A percentile compares a stretch with the other conserved stretches of the same genome.
phyloP scores from a whole-genome alignment of 2,329 filamentous ascomycete species.

The Aspergillus terreus region DNA sequence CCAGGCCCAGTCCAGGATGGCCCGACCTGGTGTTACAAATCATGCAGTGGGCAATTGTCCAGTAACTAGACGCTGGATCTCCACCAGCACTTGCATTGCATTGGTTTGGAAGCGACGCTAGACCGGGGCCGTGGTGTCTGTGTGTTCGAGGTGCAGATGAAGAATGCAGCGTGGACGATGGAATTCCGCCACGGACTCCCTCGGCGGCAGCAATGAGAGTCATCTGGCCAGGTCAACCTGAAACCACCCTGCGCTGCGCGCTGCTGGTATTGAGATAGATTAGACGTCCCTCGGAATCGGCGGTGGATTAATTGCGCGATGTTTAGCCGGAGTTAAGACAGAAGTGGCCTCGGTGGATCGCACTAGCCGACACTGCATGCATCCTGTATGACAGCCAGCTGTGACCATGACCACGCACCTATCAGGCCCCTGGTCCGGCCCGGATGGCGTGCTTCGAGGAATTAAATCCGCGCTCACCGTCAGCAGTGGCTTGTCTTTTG shows the following conservation, averaged over 20 bases:
- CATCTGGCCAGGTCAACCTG: not conserved
- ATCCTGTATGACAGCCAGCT: not conserved
- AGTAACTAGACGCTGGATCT: not conserved
- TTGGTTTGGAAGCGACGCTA: not conserved
- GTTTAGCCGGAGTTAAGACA: not conserved
- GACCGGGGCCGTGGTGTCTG: not conserved
- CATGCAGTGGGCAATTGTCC: not conserved
- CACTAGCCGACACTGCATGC: not conserved
- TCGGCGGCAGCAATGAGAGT: not conserved
- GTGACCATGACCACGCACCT: not conserved
- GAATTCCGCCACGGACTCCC: no score
- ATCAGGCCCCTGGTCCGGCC: not conserved
- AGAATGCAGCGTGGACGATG: not conserved
- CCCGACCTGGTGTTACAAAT: not conserved
- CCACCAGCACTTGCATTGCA: constrained; percentile 1
- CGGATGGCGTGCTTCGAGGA: not conserved
- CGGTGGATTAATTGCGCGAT: not conserved
- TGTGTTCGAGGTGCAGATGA: not conserved
- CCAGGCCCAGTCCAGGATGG: not conserved
- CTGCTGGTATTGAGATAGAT: not conserved
- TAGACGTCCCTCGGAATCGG: not conserved
- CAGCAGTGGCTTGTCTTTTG: not conserved
- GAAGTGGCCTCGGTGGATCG: not conserved
- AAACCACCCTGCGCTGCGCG: not conserved
- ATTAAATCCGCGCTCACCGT: not conserved